Base-by-base conservation (phyloP, 2,329 filamentous ascomycete genomes). In the Stenocarpella maydis region DNA sequence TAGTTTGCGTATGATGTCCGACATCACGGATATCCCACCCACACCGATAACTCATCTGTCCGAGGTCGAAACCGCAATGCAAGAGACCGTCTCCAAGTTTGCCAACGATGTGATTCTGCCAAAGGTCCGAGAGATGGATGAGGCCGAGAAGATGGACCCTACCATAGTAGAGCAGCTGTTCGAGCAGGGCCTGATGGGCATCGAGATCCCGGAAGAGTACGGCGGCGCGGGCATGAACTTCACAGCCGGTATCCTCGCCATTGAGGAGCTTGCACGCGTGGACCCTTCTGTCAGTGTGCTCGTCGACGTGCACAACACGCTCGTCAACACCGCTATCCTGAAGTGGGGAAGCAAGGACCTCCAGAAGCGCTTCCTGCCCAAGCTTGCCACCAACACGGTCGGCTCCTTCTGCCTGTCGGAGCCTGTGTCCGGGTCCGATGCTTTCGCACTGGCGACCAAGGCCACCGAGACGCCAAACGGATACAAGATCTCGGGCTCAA, bases 201-300 rank as follows among this genome's bases (percentile, higher is more conserved):
- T 99, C 73, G 96, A 99, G 84, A 97, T 99, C 69, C 95, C 96
- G 19, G 96, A 99, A 81, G 95, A 98, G 81, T 99, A 91, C 78
- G 96, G 96, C 71, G 96, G 96, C 71, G 93, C 95, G 0, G 96
- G 95, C 75, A 98, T 99, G 96, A 98, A 98, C 87, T 99, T 99
- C 83, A 98, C 96, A 0, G 85, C 95, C 1, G 95, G 95, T 71
- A 97, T 99, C 78, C 91, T 99, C 53, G 95, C 93, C 34, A 99
- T 99, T 76, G 96, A 99, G 83, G 96, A 99, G 86, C 86, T 99
- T 71, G 96, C 96, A 0, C 89, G 94, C 69, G 92, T 97, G 21
- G 96, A 99, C 78, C 96, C 96, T 49, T 97, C 93, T 74, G 96
- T 99, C 72, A 95, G 93, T 77, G 96, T 99, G 72, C 83, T 99